Percentiles rank a stretch among this genome's conserved stretches.
Conservation (phyloP, 2,329 filamentous ascomycete species). For the Fusarium brachygibbosum region DNA sequence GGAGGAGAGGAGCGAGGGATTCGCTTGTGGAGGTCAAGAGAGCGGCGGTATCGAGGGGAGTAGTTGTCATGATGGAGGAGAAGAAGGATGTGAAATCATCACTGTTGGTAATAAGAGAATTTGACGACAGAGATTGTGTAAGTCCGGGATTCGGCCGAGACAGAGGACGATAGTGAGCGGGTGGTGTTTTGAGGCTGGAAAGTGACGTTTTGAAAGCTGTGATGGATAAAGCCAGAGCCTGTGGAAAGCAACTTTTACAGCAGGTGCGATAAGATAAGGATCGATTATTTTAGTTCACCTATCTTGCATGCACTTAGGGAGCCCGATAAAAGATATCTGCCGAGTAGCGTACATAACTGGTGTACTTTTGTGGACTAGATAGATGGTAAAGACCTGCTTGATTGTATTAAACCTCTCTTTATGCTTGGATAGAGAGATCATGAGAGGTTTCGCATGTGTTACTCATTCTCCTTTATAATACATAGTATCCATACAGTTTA, state of each 20-base stretch:
- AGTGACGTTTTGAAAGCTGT: slow-evolving; percentile 21
- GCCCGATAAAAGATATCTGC: too few relatives aligned
- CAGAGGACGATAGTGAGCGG: not conserved
- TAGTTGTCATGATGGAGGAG: slow-evolving; percentile 31
- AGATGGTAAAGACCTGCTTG: not conserved
- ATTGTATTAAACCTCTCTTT: not conserved
- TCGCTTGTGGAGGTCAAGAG: slow-evolving; percentile 37
- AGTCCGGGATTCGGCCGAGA: slow-evolving; percentile 25
- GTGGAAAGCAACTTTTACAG: slow-evolving; percentile 16
- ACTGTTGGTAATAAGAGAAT: slow-evolving; percentile 13
- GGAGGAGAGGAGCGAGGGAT: slow-evolving; percentile 57
- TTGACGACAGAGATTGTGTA: slow-evolving; percentile 9
- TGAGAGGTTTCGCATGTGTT: not conserved
- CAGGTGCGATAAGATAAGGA: slow-evolving; percentile 33
- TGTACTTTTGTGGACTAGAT: not conserved
- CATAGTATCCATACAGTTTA: not conserved
- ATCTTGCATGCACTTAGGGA: too few relatives aligned
- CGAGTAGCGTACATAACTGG: not conserved
- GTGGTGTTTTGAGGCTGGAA: slow-evolving; percentile 11
- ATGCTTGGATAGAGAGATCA: not conserved
- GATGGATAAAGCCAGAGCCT: slow-evolving; percentile 3
- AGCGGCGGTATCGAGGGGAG: slow-evolving; percentile 15
- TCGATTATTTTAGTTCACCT: too few relatives aligned
- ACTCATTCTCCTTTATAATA: not conserved
- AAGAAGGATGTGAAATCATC: slow-evolving; percentile 8